Percentiles rank a stretch among this genome's conserved stretches.
These are phyloP conservation scores for Capsicum rhomboideum DNA, from an alignment of 257 asterid species.

Conservation along the genomic window DNA sequence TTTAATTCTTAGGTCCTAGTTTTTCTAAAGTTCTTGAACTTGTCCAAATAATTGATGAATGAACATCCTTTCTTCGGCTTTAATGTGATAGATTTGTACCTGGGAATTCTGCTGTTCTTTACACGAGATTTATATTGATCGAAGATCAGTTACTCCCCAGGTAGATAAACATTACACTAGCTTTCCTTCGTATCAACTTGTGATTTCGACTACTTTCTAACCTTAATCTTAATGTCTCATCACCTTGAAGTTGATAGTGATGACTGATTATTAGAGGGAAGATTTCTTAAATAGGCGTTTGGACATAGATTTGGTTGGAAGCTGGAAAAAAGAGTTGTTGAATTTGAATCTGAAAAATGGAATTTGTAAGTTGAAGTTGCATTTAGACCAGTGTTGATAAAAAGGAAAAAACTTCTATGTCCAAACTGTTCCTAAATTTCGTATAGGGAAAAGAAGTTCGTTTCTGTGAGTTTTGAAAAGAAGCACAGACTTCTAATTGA, in stretches of 20 bases:
- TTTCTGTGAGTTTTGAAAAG: too few relatives aligned
- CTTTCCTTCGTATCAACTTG: background rate
- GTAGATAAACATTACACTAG: background rate
- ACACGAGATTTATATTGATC: constrained; percentile 17
- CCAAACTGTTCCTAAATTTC: background rate
- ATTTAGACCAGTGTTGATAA: too few relatives aligned
- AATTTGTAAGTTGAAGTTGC: too few relatives aligned
- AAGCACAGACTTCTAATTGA: too few relatives aligned
- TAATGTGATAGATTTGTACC: constrained; percentile 10
- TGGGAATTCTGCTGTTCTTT: constrained; percentile 28
- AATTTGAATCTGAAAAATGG: too few relatives aligned
- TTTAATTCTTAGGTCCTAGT: background rate
- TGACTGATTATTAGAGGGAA: background rate
- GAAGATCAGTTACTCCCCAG: constrained; percentile 18
- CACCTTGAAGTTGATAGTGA: too few relatives aligned
- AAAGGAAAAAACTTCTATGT: background rate
- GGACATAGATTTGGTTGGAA: background rate
- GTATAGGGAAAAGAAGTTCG: too few relatives aligned
- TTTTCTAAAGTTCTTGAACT: background rate
- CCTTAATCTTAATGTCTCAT: background rate
- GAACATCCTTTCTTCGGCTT: background rate
- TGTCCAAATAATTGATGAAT: background rate
- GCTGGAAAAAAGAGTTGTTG: background rate
- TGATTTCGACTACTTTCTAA: background rate
- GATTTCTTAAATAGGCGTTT: background rate